Evolutionary conservation across 2,329 filamentous ascomycete species (phyloP).

Genomic region (Aspergillus chevalieri): DNA sequence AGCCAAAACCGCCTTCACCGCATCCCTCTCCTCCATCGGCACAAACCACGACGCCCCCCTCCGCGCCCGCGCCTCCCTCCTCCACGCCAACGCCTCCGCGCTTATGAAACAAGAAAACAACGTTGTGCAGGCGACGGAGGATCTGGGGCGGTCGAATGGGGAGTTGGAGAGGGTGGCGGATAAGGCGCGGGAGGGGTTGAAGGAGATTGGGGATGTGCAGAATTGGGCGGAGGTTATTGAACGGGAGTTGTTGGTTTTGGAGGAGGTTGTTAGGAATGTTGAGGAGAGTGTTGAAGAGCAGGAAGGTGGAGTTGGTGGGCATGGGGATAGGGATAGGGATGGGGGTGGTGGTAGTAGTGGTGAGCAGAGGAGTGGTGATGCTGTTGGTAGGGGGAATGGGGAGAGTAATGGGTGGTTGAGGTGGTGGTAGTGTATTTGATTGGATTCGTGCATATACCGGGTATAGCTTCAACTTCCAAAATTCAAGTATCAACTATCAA

Average conservation of each 20-base stretch:
- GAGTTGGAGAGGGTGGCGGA: slow-evolving; percentile 51
- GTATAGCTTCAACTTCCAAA: neutral
- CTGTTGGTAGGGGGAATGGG: slow-evolving; percentile 2
- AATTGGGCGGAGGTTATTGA: slow-evolving; percentile 61
- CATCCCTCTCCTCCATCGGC: slow-evolving; percentile 38
- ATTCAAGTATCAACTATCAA: neutral
- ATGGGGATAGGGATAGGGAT: slow-evolving; percentile 4
- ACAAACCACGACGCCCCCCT: slow-evolving; percentile 49
- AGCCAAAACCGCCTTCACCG: slow-evolving; percentile 40
- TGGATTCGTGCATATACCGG: neutral
- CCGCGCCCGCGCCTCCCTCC: slow-evolving; percentile 48
- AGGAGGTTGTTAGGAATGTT: slow-evolving; percentile 36
- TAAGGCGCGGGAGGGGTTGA: slow-evolving; percentile 50
- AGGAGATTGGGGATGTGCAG: slow-evolving; percentile 60
- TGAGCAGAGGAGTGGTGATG: neutral
- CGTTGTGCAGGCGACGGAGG: slow-evolving; percentile 44
- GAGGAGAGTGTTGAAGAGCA: slow-evolving; percentile 24
- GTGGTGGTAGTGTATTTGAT: neutral
- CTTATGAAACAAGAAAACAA: slow-evolving; percentile 53
- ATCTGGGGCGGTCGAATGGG: slow-evolving; percentile 47
- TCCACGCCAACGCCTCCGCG: slow-evolving; percentile 51
- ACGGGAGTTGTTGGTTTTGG: slow-evolving; percentile 39
- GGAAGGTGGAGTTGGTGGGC: slow-evolving; percentile 10
- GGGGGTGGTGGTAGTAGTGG: neutral
- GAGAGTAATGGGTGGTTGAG: neutral